Conservation (phyloP, 2,329 filamentous ascomycete species). For the Cercospora sesami region DNA sequence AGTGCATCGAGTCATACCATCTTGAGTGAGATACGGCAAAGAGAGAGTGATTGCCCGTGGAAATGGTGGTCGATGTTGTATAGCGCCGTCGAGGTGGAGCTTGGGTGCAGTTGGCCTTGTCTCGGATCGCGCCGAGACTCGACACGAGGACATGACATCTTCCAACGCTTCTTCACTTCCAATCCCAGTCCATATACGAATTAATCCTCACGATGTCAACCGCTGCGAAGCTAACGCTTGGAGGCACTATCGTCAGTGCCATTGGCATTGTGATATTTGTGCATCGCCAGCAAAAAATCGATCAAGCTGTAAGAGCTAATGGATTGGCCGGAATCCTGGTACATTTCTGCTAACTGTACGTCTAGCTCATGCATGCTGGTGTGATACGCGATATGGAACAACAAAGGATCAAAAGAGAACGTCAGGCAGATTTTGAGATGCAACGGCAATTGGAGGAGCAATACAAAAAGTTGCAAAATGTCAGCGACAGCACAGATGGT, state of each 20-base stretch:
- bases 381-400: constrained; percentile 94
- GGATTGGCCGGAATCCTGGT: background rate
- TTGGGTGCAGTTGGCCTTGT: constrained; percentile 1
- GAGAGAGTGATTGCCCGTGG: constrained; percentile 4
- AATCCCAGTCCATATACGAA: background rate
- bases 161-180: background rate
- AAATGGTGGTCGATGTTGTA: background rate
- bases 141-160: constrained; percentile 8
- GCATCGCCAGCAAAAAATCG: constrained; percentile 81
- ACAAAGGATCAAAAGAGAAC: constrained; percentile 83
- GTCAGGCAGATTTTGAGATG: constrained; percentile 92
- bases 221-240: constrained; percentile 82
- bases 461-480: constrained; percentile 84
- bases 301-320: constrained; percentile 67
- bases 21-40: background rate
- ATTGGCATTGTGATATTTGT: constrained; percentile 78
- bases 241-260: constrained; percentile 73
- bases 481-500: constrained; percentile 55
- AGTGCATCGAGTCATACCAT: constrained; percentile 17
- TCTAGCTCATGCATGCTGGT: constrained; percentile 88
- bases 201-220: constrained; percentile 67
- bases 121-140: constrained; percentile 4
- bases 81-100: constrained; percentile 12
- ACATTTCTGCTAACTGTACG: constrained; percentile 16
- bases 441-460: constrained; percentile 82